phyloP scores from a whole-genome alignment of 2,329 filamentous ascomycete genomes.

The Fusarium nurragi region DNA sequence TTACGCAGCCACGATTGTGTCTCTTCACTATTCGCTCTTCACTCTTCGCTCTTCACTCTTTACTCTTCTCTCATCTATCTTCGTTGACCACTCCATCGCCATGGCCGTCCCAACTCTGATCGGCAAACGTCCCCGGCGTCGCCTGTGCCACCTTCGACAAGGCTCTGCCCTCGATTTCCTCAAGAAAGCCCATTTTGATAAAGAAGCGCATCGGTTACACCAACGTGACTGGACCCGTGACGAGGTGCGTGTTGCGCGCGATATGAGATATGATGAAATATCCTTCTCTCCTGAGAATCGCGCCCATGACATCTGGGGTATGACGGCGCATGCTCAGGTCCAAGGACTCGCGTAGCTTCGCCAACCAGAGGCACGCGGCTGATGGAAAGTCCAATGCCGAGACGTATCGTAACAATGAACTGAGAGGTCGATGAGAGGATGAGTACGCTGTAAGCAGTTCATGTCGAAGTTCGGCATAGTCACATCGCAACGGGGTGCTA shows the following conservation, averaged over 20 bases:
- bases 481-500: not conserved
- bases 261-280: conserved; percentile 25
- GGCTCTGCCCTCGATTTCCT: conserved; percentile 2
- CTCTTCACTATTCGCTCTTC: no score
- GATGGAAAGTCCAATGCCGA: conserved; percentile 3
- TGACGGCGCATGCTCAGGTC: conserved; percentile 19
- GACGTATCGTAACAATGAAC: conserved; percentile 5
- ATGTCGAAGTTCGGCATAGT: not conserved
- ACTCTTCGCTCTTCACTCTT: conserved; percentile 13
- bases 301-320: conserved; percentile 24
- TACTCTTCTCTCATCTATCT: conserved; percentile 1
- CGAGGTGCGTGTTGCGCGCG: conserved; percentile 20
- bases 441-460: not conserved
- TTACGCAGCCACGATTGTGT: not conserved
- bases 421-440: not conserved
- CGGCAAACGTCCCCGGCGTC: not conserved
- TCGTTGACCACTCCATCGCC: not conserved
- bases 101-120: not conserved
- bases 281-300: conserved; percentile 9
- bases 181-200: not conserved
- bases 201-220: conserved; percentile 21
- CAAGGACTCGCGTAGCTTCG: conserved; percentile 31
- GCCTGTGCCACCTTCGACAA: conserved; percentile 8
- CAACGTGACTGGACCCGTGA: conserved; percentile 27
- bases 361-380: conserved; percentile 29